These are phyloP conservation scores for Fraxinus xanthoxyloides DNA, from an alignment of 305 asterid genomes.

Conservation along the genomic window DNA sequence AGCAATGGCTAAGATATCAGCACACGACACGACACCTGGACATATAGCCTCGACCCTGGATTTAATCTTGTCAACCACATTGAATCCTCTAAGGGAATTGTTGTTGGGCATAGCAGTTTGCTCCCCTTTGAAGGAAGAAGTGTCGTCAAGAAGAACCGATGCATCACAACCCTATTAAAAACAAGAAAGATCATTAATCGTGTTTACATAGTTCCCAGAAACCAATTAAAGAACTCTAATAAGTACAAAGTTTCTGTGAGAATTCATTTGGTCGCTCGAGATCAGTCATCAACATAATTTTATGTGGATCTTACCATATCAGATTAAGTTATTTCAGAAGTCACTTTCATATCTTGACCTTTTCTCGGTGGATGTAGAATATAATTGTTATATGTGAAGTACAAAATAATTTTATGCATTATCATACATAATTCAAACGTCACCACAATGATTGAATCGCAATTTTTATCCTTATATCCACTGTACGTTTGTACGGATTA, in stretches of 20 bases:
- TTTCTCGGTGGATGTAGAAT: too few relatives aligned
- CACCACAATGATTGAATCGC: too few relatives aligned
- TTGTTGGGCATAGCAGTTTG: conserved; percentile 44
- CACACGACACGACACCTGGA: conserved; percentile 54
- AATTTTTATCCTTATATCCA: too few relatives aligned
- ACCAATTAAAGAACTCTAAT: too few relatives aligned
- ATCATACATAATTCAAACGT: too few relatives aligned
- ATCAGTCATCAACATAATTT: background rate
- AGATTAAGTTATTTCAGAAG: too few relatives aligned
- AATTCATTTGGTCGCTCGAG: background rate
- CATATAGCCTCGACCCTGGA: conserved; percentile 48
- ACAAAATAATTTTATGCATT: too few relatives aligned
- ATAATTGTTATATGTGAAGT: too few relatives aligned
- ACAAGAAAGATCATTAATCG: background rate
- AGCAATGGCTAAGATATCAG: conserved; percentile 49
- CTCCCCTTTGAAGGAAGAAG: conserved; percentile 42
- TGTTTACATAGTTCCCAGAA: background rate
- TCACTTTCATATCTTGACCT: too few relatives aligned
- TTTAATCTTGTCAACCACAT: conserved; percentile 45
- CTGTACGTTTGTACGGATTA: too few relatives aligned
- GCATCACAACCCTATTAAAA: conserved; percentile 54
- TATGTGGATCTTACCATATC: too few relatives aligned
- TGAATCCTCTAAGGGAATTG: conserved; percentile 49
- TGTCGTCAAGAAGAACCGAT: conserved; percentile 50
- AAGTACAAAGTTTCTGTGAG: background rate